These are phyloP conservation scores for Cyamopsis tetragonoloba DNA, from an alignment of 306 rosid genomes.

Conservation along the genomic window DNA sequence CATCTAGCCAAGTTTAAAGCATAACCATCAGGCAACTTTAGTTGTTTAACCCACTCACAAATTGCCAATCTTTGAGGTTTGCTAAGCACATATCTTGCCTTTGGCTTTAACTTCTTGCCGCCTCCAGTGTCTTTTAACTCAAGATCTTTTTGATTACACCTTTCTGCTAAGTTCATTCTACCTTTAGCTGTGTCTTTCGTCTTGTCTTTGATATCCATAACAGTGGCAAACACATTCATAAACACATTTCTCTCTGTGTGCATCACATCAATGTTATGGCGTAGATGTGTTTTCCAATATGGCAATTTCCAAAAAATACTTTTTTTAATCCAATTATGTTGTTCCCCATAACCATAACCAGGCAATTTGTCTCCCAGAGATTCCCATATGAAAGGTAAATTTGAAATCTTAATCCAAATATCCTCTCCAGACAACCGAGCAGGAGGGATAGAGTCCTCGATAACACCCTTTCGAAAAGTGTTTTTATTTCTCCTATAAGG, in stretches of 20 bases:
- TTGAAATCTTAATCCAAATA: not conserved
- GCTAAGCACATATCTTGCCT: not conserved
- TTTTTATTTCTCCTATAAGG: not conserved
- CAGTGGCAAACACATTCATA: too few relatives aligned
- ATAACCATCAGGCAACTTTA: too few relatives aligned
- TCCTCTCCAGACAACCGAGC: not conserved
- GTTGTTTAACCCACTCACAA: too few relatives aligned
- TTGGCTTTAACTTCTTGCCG: not conserved
- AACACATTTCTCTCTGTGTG: too few relatives aligned
- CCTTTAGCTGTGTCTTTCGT: too few relatives aligned
- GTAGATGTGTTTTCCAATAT: not conserved
- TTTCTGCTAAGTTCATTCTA: too few relatives aligned
- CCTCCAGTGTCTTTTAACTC: too few relatives aligned
- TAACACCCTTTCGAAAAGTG: not conserved
- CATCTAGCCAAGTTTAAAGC: too few relatives aligned
- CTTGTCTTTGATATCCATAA: too few relatives aligned
- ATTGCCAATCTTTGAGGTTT: not conserved
- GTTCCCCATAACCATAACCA: not conserved
- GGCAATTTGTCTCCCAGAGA: not conserved
- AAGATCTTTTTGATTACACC: too few relatives aligned
- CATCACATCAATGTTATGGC: not conserved
- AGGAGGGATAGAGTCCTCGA: not conserved
- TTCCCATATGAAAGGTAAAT: not conserved
- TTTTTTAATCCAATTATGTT: not conserved
- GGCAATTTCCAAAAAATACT: not conserved